Percentiles rank a stretch among this genome's conserved stretches.
phyloP scores from a whole-genome alignment of 2,329 filamentous ascomycete species.

The Hortaea sp. region DNA sequence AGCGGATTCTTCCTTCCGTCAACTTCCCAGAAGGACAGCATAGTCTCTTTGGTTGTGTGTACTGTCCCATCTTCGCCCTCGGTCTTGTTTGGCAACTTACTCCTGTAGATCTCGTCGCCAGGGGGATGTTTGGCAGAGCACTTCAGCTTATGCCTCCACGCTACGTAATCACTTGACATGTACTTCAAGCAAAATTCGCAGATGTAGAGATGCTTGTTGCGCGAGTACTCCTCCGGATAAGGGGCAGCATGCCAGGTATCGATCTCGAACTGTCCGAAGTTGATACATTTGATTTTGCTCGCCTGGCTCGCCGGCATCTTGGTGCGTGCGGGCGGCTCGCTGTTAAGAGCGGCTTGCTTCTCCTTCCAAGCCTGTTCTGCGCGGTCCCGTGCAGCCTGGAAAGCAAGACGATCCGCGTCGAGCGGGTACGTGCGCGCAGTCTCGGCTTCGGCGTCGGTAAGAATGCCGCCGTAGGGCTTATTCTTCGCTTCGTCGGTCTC shows the following conservation, averaged over 20 bases:
- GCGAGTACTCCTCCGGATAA: constrained; percentile 95
- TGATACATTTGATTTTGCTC: constrained; percentile 97
- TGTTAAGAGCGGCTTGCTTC: constrained; percentile 52
- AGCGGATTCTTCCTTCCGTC: constrained; percentile 94
- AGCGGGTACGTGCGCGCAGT: constrained; percentile 80
- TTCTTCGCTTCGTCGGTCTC: constrained; percentile 82
- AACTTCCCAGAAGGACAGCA: constrained; percentile 81
- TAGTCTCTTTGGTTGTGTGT: constrained; percentile 14
- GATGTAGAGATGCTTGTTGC: constrained; percentile 93
- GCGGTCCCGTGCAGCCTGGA: constrained; percentile 80
- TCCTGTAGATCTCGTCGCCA: constrained; percentile 93
- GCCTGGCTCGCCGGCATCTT: constrained; percentile 69
- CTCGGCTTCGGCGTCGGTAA: constrained; percentile 81
- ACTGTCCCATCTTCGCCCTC: constrained; percentile 12
- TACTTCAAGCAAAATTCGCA: constrained; percentile 99
- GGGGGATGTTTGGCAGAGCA: constrained; percentile 94
- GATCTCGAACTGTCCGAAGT: constrained; percentile 95
- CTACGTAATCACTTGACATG: constrained; percentile 98
- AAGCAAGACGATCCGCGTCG: constrained; percentile 69
- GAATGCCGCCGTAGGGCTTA: constrained; percentile 90
- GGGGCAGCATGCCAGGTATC: constrained; percentile 98
- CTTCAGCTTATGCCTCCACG: constrained; percentile 91
- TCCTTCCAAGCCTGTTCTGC: constrained; percentile 88
- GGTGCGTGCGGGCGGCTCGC: constrained; percentile 44
- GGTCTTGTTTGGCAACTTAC: constrained; percentile 55